Base-by-base conservation (phyloP, 2,329 filamentous ascomycete genomes). In the Dactylonectria estremocensis region DNA sequence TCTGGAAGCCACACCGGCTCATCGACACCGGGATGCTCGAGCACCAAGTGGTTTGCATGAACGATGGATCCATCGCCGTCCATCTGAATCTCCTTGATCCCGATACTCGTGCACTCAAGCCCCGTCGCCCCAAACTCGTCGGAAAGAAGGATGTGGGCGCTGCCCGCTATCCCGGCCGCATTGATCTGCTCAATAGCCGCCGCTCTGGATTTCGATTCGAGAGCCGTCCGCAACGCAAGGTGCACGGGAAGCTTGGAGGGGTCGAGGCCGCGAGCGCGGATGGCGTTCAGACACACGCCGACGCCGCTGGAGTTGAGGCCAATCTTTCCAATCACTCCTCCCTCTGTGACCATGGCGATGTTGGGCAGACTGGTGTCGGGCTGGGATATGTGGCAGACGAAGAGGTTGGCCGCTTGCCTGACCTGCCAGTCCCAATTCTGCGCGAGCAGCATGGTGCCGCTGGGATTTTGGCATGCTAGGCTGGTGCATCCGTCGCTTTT, bases 321-420 rank as follows among this genome's bases (percentile, higher is more conserved):
- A 22, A 92, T 91, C 77, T 92, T 92, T 14, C 89, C 90, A 37
- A 92, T 85, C 22, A 91, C 84, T 14, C 89, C 89, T 0, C 85
- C 83, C 57, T 91, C 89, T 0, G 88, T 90, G 22, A 90, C 81
- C 80, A 88, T 89, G 16, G 84, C 77, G 64, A 90, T 84, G 1
- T 79, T 79, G 0, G 87, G 87, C 31, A 84, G 16, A 3, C 59
- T 64, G 2, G 52, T 84, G 7, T 68, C 73, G 1, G 74, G 68
- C 54, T 85, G 83, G 1, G 77, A 74, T 55, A 89, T 85, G 43
- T 82, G 82, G 18, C 84, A n/a, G 24, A 53, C 43, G 18, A 18
- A 18, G 8, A 22, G 18, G 13, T 48, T 48, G 9, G 45, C n/a
- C 18, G 9, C 13, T 6, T 48, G 45, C 20, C 14, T 22, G 45